A percentile compares a stretch with the other conserved stretches of the same genome.
Evolutionary conservation across 495 filamentous ascomycete species (phyloP).

Genomic region (Glutinoglossum americanum): DNA sequence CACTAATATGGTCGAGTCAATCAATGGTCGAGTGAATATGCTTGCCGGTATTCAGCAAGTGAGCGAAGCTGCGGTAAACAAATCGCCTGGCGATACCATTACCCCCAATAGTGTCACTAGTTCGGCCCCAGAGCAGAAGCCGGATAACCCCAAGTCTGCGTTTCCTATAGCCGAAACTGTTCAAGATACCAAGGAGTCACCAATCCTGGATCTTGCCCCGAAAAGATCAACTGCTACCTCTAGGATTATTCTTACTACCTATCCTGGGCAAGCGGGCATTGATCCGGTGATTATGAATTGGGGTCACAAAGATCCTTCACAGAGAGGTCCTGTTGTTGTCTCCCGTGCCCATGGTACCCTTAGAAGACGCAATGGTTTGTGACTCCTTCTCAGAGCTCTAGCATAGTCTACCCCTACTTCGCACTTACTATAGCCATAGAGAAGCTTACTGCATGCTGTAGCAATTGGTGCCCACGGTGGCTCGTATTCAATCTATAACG

Average conservation of each 20-base stretch:
- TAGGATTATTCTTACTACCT: slow-evolving; percentile 65
- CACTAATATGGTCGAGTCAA: slow-evolving; percentile 36
- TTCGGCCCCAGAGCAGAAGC: slow-evolving; percentile 17
- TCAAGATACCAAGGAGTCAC: not conserved
- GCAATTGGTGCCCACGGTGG: slow-evolving; percentile 73
- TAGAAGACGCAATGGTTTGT: slow-evolving; percentile 63
- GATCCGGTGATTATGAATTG: slow-evolving; percentile 75
- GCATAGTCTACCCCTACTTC: not conserved
- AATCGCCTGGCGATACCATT: not conserved
- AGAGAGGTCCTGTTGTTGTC: slow-evolving; percentile 79
- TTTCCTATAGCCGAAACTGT: not conserved
- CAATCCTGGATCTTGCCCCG: not conserved
- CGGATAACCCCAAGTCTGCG: not conserved
- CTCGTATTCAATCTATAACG: slow-evolving; percentile 95
- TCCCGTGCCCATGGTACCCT: slow-evolving; percentile 55
- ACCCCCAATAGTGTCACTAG: slow-evolving; percentile 19
- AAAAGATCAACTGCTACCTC: slow-evolving; percentile 21
- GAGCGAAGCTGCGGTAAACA: slow-evolving; percentile 20
- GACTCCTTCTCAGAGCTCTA: not conserved
- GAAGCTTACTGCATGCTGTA: slow-evolving; percentile 8
- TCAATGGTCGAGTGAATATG: slow-evolving; percentile 42
- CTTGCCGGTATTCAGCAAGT: slow-evolving; percentile 34
- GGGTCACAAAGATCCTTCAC: slow-evolving; percentile 53
- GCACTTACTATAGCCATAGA: not conserved
- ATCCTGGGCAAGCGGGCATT: slow-evolving; percentile 85